Percentiles rank a stretch among this genome's conserved stretches.
phyloP scores from a whole-genome alignment of 352 stramenopile genomes.

The Pythium periplocum region DNA sequence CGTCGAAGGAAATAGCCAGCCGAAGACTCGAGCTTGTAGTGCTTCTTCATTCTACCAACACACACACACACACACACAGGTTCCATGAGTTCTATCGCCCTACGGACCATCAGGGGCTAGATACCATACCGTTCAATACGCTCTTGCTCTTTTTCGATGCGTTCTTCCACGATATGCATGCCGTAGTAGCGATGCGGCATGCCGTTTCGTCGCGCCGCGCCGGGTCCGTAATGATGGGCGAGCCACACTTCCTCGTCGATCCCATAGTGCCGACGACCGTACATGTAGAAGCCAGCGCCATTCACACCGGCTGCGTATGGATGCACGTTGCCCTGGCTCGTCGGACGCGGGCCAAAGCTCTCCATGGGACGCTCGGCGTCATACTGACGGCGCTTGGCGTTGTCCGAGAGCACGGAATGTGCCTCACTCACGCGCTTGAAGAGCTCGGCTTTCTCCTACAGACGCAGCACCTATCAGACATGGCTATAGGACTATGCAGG shows the following conservation, averaged over 20 bases:
- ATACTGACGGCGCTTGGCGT: constrained; percentile 50
- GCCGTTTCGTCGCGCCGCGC: constrained; percentile 34
- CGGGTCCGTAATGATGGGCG: constrained; percentile 72
- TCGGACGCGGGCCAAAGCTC: constrained; percentile 37
- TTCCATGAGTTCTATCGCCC: too few relatives aligned
- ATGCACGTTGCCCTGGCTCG: constrained; percentile 35
- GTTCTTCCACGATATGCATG: constrained; percentile 71
- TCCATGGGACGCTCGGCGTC: constrained; percentile 43
- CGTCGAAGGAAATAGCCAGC: constrained; percentile 73
- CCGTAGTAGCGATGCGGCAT: constrained; percentile 56
- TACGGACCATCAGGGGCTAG: too few relatives aligned
- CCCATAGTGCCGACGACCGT: constrained; percentile 36
- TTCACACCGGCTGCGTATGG: constrained; percentile 42
- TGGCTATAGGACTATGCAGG: neutral
- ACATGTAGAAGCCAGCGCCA: constrained; percentile 15
- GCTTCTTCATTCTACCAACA: constrained; percentile 39
- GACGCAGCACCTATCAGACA: neutral
- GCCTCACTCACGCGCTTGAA: constrained; percentile 83
- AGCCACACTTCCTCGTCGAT: constrained; percentile 85
- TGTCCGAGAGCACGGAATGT: constrained; percentile 72
- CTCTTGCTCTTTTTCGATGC: constrained; percentile 56
- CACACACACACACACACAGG: constrained; percentile 1
- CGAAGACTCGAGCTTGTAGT: constrained; percentile 65
- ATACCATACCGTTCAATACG: constrained; percentile 41
- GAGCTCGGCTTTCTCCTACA: constrained; percentile 67